Percentiles rank a stretch among this genome's conserved stretches.
Conservation (phyloP, 2,329 filamentous ascomycete species). For the Aspergillus japonicus region DNA sequence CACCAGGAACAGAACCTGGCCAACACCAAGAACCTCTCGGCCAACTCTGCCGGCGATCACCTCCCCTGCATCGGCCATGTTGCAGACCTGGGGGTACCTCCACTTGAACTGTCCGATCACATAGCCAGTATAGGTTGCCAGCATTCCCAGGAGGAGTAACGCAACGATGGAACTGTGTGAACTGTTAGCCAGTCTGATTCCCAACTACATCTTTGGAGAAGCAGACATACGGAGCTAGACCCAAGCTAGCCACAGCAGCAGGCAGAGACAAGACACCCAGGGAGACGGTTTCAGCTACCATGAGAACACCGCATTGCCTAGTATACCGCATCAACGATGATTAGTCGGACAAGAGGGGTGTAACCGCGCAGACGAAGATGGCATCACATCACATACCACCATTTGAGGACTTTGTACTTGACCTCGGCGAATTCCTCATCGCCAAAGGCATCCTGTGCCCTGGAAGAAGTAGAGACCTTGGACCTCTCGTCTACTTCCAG, state of each 20-base stretch:
- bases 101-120: conserved; percentile 61
- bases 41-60: conserved; percentile 61
- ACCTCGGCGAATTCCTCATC: conserved; percentile 44
- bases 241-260: conserved; percentile 52
- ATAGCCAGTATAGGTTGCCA: conserved; percentile 62
- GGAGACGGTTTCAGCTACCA: conserved; percentile 61
- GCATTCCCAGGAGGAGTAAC: conserved; percentile 53
- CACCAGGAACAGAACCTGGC: conserved; percentile 63
- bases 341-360: background rate
- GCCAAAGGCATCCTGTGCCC: conserved; percentile 40
- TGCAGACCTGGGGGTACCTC: conserved; percentile 58
- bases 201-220: background rate
- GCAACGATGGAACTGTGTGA: conserved; percentile 41
- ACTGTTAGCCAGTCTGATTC: background rate
- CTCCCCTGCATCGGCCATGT: conserved; percentile 67
- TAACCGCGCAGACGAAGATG: too few relatives aligned
- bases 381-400: conserved; percentile 35
- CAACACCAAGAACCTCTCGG: conserved; percentile 61
- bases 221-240: conserved; percentile 49
- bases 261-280: conserved; percentile 58
- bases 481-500: conserved; percentile 20
- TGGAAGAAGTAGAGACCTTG: conserved; percentile 20
- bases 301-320: conserved; percentile 49
- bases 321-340: conserved; percentile 20
- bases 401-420: conserved; percentile 53